Evolutionary conservation across 2,329 filamentous ascomycete species (phyloP).

Genomic region (Ceratocystis alfenasii): DNA sequence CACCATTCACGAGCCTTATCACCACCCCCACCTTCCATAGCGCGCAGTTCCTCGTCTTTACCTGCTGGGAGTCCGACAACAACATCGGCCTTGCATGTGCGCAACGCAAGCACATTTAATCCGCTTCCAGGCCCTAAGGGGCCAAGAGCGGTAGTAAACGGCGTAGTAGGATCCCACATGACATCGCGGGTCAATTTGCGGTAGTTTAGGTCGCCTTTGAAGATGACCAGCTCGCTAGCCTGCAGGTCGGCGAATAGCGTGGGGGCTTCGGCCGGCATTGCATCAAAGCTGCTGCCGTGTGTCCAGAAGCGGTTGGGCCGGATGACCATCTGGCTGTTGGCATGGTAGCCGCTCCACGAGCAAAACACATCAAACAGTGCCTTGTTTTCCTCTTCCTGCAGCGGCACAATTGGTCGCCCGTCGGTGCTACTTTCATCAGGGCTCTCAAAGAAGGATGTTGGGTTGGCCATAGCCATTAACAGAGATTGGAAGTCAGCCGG

Average conservation of each 20-base stretch:
- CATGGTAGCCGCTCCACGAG: slow-evolving; percentile 68
- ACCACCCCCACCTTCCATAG: slow-evolving; percentile 57
- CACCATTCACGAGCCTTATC: slow-evolving; percentile 70
- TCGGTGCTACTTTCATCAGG: slow-evolving; percentile 49
- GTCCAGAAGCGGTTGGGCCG: slow-evolving; percentile 90
- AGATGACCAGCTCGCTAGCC: slow-evolving; percentile 75
- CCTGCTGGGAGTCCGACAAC: slow-evolving; percentile 78
- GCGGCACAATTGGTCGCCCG: slow-evolving; percentile 29
- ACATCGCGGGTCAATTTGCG: slow-evolving; percentile 81
- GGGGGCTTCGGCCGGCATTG: slow-evolving; percentile 57
- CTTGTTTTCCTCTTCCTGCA: slow-evolving; percentile 54
- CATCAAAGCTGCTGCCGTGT: slow-evolving; percentile 74
- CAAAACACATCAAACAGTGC: slow-evolving; percentile 67
- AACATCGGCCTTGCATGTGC: slow-evolving; percentile 94
- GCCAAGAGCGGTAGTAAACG: slow-evolving; percentile 74
- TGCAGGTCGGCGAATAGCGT: slow-evolving; percentile 66
- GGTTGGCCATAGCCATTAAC: slow-evolving; percentile 64
- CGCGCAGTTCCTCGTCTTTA: slow-evolving; percentile 67
- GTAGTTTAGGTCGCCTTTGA: slow-evolving; percentile 97
- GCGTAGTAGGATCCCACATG: slow-evolving; percentile 75
- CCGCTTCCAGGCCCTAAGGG: slow-evolving; percentile 72
- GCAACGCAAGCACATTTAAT: slow-evolving; percentile 70
- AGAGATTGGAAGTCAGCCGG: slow-evolving; percentile 76
- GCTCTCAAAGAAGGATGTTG: slow-evolving; percentile 66
- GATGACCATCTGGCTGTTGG: slow-evolving; percentile 70